Base-by-base conservation (phyloP, 345 rosid genomes). In the Lumnitzera racemosa region DNA sequence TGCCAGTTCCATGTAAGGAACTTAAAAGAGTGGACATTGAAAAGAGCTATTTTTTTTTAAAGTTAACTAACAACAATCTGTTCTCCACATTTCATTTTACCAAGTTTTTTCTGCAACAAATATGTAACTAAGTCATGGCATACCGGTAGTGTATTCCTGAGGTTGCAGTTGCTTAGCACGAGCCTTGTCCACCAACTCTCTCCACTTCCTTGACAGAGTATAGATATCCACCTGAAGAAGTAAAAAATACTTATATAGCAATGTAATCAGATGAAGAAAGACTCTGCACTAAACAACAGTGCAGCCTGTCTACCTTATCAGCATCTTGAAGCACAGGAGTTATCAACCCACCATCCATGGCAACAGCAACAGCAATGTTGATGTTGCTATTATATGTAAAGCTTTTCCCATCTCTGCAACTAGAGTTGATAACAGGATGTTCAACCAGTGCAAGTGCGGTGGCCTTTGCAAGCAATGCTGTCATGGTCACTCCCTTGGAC, bases 291-390 rank as follows among this genome's bases (percentile, higher is more conserved):
- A 54, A 55, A 70, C 56, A 13, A 47, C 15, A 13, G 25, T 62
- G 47, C 17, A 54, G 67, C 51, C 41, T 65, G 31, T 5, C 7
- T 63, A 92, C 98, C 96, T 94, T 86, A 69, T 94, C 89, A n/a
- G 95, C 97, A 69, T 88, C 95, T 71, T 84, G 89, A 76, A 94
- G 99, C 63, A 94, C 99, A 0, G 97, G 97, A 15, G 99, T 94
- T 67, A 90, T 86, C 70, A 94, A 63, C 59, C 97, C 97, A 24
- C 96, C 97, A 63, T 90, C 96, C 2, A 87, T 78, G 56, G 99
- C 97, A 67, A 94, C 99, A 70, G 97, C 99, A 56, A 94, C 99
- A 31, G 96, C 97, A 65, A 94, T 74, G 73, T 90, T 94, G 73
- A 94, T 80, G 70, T 80, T 86, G 63, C 87, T 78, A 36, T 90